Evolutionary conservation across 106 monocot genomes (phyloP), one percentile per base, ranked within the genome.

Genomic region (Dendrobium huoshanense): DNA sequence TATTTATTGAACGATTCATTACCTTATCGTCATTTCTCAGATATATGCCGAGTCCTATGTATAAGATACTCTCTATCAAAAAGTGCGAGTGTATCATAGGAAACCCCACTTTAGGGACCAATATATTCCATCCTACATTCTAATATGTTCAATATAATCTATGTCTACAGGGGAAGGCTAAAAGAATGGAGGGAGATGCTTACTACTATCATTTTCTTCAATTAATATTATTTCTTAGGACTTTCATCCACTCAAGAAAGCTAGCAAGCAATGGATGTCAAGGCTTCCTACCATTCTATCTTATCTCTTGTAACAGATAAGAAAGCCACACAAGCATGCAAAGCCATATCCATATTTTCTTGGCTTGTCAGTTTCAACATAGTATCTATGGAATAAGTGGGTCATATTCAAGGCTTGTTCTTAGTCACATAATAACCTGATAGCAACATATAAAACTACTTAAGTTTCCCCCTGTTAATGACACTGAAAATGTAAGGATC

Each of bases 281-380:
- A 51, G 51, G 10, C 51, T 51, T 51, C 51, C 20, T 16, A 74
- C 72, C 15, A 15, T 5, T 74, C 48, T 49, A 44, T 10, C 76
- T 24, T 76, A 45, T 76, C 48, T 9, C 48, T 41, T 27, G 25
- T 25, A 20, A 41, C 45, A 76, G 49, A 25, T 76, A 25, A 45
- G 76, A 9, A 76, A 47, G 76, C 76, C 76, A 76, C 74, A 43
- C 74, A 74, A 74, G 43, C 74, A 15, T 43, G 25, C 42, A 43
- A 74, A 41, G 22, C 20, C 74, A 74, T 15, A 74, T 74, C 74
- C 41, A 73, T 0, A n/a, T 18, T 22, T 22, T 22, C 44, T 73
- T 22, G 9, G 76, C 51, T 16, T 51, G 51, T 51, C 51, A 51
- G 51, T 13, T 13, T 51, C 51, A 13, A 51, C 51, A 51, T 51